A percentile compares a stretch with the other conserved stretches of the same genome.
Evolutionary conservation across 108 stramenopile species (phyloP).

Genomic region (Nitzschia sp.): DNA sequence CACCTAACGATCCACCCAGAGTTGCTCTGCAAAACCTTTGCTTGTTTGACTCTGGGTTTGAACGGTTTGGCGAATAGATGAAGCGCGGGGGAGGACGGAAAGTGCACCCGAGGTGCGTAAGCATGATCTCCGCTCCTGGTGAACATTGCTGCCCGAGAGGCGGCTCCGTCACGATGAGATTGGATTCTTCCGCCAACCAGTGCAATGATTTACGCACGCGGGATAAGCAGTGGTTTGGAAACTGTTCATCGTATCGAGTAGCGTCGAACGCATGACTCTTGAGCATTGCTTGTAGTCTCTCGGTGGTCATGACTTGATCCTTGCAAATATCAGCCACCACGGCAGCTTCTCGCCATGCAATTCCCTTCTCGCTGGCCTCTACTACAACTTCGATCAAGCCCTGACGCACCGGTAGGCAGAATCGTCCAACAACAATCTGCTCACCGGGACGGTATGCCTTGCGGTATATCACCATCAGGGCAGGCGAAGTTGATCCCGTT

Average conservation of each 20-base stretch:
- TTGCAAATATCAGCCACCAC: neutral
- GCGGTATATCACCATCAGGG: slow-evolving; percentile 1
- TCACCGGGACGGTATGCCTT: neutral
- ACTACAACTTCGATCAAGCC: slow-evolving; percentile 1
- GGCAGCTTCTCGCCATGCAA: neutral
- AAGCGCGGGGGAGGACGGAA: slow-evolving; percentile 6
- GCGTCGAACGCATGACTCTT: neutral
- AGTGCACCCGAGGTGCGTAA: slow-evolving; percentile 1
- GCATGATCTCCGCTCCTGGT: slow-evolving; percentile 1
- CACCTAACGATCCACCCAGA: slow-evolving; percentile 8
- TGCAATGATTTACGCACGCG: slow-evolving; percentile 1
- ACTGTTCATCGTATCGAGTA: slow-evolving; percentile 3
- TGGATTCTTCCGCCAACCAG: neutral
- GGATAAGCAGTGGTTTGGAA: neutral
- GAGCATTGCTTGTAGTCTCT: neutral
- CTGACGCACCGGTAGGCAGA: neutral
- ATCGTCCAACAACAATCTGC: slow-evolving; percentile 5
- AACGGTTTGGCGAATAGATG: slow-evolving; percentile 5
- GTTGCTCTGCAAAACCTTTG: slow-evolving; percentile 4
- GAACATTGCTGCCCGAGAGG: neutral
- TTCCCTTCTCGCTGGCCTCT: neutral
- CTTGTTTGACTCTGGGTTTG: slow-evolving; percentile 7
- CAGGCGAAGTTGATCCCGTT: neutral
- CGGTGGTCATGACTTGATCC: slow-evolving; percentile 1
- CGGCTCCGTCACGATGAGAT: slow-evolving; percentile 2